These are phyloP conservation scores for Fusarium tricinctum DNA, from an alignment of 2,329 filamentous ascomycete genomes.

Conservation along the genomic window DNA sequence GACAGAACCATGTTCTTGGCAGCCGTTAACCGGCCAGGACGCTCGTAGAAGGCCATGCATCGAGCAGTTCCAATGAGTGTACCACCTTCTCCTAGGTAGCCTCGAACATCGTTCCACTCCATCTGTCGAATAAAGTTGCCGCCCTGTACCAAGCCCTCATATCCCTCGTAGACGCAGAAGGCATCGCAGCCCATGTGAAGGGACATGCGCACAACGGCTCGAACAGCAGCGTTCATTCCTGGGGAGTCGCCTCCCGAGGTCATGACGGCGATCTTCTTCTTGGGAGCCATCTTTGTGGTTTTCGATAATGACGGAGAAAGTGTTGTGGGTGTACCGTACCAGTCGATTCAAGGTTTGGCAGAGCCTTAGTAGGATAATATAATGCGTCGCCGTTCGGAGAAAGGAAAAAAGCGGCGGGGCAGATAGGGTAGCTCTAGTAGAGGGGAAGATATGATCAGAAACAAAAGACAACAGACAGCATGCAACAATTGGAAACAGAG, in stretches of 20 bases:
- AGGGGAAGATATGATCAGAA: conserved; percentile 49
- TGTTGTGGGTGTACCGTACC: conserved; percentile 17
- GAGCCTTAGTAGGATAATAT: conserved; percentile 45
- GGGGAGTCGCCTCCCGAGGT: conserved; percentile 95
- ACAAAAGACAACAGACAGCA: conserved; percentile 3
- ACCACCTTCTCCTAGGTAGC: conserved; percentile 93
- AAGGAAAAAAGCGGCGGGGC: conserved; percentile 50
- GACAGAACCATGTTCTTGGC: conserved; percentile 95
- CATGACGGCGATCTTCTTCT: conserved; percentile 87
- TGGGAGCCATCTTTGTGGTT: conserved; percentile 61
- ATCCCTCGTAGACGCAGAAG: conserved; percentile 91
- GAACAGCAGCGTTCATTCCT: conserved; percentile 93
- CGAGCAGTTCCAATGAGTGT: conserved; percentile 96
- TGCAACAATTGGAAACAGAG: conserved; percentile 11
- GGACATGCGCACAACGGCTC: conserved; percentile 91
- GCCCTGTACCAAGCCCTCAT: conserved; percentile 93
- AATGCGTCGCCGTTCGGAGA: conserved; percentile 49
- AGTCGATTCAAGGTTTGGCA: conserved; percentile 46
- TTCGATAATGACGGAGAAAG: conserved; percentile 31
- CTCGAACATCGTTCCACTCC: conserved; percentile 93
- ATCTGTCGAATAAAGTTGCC: conserved; percentile 89
- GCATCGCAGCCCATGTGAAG: conserved; percentile 86
- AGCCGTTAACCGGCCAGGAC: conserved; percentile 83
- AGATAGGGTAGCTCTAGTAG: conserved; percentile 48
- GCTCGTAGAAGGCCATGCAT: conserved; percentile 92